Conservation (phyloP, 2,329 filamentous ascomycete species). For the Aureobasidium sp. region DNA sequence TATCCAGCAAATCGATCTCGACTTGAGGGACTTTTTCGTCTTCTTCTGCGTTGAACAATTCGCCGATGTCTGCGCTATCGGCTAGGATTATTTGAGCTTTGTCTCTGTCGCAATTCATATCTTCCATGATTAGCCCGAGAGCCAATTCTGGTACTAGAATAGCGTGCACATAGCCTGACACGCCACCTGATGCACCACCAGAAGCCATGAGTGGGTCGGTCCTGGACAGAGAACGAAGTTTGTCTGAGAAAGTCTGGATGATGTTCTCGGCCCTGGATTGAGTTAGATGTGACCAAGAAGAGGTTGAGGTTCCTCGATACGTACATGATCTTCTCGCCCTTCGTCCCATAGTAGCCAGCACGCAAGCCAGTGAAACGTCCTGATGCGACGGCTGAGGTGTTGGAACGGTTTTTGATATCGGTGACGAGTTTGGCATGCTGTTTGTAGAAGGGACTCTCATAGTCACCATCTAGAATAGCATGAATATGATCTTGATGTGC, state of each 20-base stretch:
- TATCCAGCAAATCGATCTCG: background rate
- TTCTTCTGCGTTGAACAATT: slow-evolving; percentile 24
- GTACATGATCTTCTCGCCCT: slow-evolving; percentile 27
- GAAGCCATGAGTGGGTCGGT: slow-evolving; percentile 24
- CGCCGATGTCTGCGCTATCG: slow-evolving; percentile 25
- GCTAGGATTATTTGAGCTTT: slow-evolving; percentile 20
- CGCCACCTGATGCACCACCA: slow-evolving; percentile 25
- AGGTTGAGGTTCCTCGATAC: background rate
- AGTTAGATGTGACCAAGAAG: background rate
- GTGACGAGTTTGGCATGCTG: slow-evolving; percentile 17
- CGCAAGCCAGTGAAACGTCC: slow-evolving; percentile 9
- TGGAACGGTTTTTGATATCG: slow-evolving; percentile 15
- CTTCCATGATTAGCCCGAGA: slow-evolving; percentile 25
- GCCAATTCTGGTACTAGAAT: slow-evolving; percentile 31
- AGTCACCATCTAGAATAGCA: slow-evolving; percentile 19
- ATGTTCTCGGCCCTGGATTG: slow-evolving; percentile 24
- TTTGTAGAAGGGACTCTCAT: slow-evolving; percentile 20
- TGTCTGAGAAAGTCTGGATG: slow-evolving; percentile 19
- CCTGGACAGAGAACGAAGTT: slow-evolving; percentile 21
- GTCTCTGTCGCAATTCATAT: slow-evolving; percentile 20
- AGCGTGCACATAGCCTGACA: slow-evolving; percentile 27
- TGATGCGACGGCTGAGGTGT: slow-evolving; percentile 15
- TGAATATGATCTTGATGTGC: slow-evolving; percentile 19
- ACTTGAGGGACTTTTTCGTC: slow-evolving; percentile 16
- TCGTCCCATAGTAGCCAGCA: slow-evolving; percentile 28